Evolutionary conservation across 768 basidiomycete species (phyloP).

Genomic region (Rubroboletus satanas): DNA sequence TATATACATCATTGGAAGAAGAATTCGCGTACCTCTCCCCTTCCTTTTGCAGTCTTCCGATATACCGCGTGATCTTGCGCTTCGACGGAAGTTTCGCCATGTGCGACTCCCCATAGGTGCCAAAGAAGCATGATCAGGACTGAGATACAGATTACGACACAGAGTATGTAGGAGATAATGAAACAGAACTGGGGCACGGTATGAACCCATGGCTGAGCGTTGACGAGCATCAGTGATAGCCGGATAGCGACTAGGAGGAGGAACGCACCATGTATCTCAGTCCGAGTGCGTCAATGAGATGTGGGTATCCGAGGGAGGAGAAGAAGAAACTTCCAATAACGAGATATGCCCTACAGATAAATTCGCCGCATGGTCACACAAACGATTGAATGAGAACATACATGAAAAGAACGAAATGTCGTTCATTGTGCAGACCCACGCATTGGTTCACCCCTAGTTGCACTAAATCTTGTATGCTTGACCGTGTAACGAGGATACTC

Average conservation of each 20-base stretch:
- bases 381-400: slow-evolving; percentile 32
- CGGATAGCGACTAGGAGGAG: neutral
- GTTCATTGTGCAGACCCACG: slow-evolving; percentile 92
- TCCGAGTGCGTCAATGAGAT: slow-evolving; percentile 57
- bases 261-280: slow-evolving; percentile 42
- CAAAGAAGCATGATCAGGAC: slow-evolving; percentile 69
- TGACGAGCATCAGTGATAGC: neutral
- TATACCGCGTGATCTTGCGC: slow-evolving; percentile 84
- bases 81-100: slow-evolving; percentile 88
- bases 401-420: slow-evolving; percentile 96
- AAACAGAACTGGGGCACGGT: slow-evolving; percentile 65
- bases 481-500: slow-evolving; percentile 16
- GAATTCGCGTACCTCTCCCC: slow-evolving; percentile 58
- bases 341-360: slow-evolving; percentile 64
- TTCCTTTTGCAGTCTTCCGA: slow-evolving; percentile 55
- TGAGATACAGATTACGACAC: slow-evolving; percentile 68
- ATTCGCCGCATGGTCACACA: neutral
- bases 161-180: slow-evolving; percentile 73
- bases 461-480: slow-evolving; percentile 2
- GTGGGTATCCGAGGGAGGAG: slow-evolving; percentile 57
- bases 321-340: slow-evolving; percentile 65
- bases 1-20: neutral
- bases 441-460: slow-evolving; percentile 91
- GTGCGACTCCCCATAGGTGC: slow-evolving; percentile 66
- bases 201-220: slow-evolving; percentile 48